Base-by-base conservation (phyloP, 768 basidiomycete genomes). In the Gloeophyllum trabeum region DNA sequence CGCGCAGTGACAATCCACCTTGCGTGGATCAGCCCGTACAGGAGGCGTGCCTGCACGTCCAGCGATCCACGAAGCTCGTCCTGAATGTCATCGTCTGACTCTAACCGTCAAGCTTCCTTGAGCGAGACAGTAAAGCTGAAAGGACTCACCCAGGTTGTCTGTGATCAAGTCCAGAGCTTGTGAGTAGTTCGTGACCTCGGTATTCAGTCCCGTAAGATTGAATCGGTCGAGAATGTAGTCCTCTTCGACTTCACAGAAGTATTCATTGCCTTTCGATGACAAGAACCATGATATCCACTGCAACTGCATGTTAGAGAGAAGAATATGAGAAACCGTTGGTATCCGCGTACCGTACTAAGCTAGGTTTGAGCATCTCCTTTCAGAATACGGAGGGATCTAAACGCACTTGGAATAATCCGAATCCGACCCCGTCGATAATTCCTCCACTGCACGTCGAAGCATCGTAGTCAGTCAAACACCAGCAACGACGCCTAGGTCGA, bases 201-300 rank as follows among this genome's bases (percentile, higher is more conserved):
- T 87, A 63, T 97, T 96, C 41, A 98, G 72, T 3, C 96, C 94
- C 2, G 96, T 99, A 43, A 99, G 70, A 63, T 99, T 98, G 75
- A 99, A 97, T 41, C 93, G 78, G 64, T 98, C 94, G 43, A 96
- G 73, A 54, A 99, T 97, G 60, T 97, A 98, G 62, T 98, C 94
- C 56, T 98, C 96, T 58, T 97, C 96, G 47, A 98, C 91, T 68
- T 98, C 93, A 61, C 94, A 96, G 55, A 97, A 98, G 67, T 99
- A 99, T 66, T 99, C 96, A 59, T 99, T 98, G 44, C 96, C 93
- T 59, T 96, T 96, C 16, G 90, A 92, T 18, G 89, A 88, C 4
- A 97, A 69, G 55, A 97, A 96, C 92, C 92, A 97, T 3, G 91
- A 90, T 51, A 94, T 93, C 92, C 92, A 97, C 36, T 37, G 20